Conservation (phyloP, 495 filamentous ascomycete species). For the Xylaria castorea region DNA sequence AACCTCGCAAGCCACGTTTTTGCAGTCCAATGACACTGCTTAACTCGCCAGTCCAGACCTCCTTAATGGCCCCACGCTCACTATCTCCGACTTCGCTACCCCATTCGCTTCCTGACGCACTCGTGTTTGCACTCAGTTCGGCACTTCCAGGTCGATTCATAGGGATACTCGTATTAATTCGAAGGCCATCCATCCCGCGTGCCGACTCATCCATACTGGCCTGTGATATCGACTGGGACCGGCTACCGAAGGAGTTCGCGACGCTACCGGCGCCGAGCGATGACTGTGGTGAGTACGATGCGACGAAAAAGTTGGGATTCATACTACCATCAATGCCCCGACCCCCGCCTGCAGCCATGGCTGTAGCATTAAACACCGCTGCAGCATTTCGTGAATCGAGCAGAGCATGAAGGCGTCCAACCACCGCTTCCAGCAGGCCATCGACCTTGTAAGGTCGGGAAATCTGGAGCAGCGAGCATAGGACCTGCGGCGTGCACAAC, state of each 20-base stretch:
- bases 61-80: constrained; percentile 47
- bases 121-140: constrained; percentile 57
- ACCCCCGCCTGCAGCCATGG: constrained; percentile 96
- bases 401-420: constrained; percentile 88
- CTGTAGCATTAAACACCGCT: constrained; percentile 96
- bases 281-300: constrained; percentile 33
- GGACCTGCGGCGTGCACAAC: constrained; percentile 92
- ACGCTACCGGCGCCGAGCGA: constrained; percentile 27
- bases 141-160: constrained; percentile 48
- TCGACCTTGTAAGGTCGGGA: constrained; percentile 92
- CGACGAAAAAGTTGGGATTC: constrained; percentile 56
- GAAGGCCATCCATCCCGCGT: constrained; percentile 39
- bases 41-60: constrained; percentile 83
- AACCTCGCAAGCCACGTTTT: constrained; percentile 86
- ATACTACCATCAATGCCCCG: constrained; percentile 65
- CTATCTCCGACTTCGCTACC: constrained; percentile 52
- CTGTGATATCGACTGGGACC: constrained; percentile 37
- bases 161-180: constrained; percentile 49
- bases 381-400: constrained; percentile 94
- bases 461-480: constrained; percentile 93
- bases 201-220: constrained; percentile 31
- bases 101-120: constrained; percentile 56
- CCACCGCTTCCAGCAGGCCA: constrained; percentile 87
- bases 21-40: constrained; percentile 96
- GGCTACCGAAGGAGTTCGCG: constrained; percentile 27